Evolutionary conservation across 257 asterid genomes (phyloP).

Genomic region (Oldenlandia corymbosa): DNA sequence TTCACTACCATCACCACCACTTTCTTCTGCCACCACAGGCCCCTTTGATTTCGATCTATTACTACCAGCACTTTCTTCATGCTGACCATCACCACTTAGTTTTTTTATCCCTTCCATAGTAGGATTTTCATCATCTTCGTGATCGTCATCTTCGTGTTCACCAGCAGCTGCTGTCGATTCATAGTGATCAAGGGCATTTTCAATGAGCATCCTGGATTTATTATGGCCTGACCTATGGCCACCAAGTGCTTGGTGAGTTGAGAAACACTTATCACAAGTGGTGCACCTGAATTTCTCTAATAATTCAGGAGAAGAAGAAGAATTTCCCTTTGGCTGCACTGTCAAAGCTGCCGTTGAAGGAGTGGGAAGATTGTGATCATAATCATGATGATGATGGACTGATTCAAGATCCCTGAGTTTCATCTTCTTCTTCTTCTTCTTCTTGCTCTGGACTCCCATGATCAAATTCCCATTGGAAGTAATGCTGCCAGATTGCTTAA

Average conservation of each 20-base stretch:
- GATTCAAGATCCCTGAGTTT: slow-evolving; percentile 28
- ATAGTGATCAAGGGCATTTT: slow-evolving; percentile 7
- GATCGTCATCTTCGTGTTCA: slow-evolving; percentile 6
- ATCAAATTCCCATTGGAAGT: slow-evolving; percentile 5
- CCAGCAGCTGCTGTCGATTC: slow-evolving; percentile 4
- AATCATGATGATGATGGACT: slow-evolving; percentile 16
- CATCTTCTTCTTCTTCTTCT: slow-evolving; percentile 29
- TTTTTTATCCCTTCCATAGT: too few relatives aligned
- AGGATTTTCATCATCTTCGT: too few relatives aligned
- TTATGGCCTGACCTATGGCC: slow-evolving; percentile 48
- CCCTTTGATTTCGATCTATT: slow-evolving; percentile 19
- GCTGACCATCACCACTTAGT: too few relatives aligned
- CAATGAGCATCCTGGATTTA: slow-evolving; percentile 22
- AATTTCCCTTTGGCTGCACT: too few relatives aligned
- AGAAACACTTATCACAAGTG: slow-evolving; percentile 27
- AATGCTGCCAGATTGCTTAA: too few relatives aligned
- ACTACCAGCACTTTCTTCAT: too few relatives aligned
- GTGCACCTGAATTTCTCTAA: slow-evolving; percentile 30
- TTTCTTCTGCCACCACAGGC: neutral
- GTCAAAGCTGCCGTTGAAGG: neutral
- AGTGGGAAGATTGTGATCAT: too few relatives aligned
- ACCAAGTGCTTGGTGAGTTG: slow-evolving; percentile 40
- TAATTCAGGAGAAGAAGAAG: slow-evolving; percentile 9
- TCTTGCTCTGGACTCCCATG: too few relatives aligned
- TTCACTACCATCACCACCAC: neutral